Percentiles rank a stretch among this genome's conserved stretches.
phyloP scores from a whole-genome alignment of 768 basidiomycete genomes.

The Amyloporia xantha region DNA sequence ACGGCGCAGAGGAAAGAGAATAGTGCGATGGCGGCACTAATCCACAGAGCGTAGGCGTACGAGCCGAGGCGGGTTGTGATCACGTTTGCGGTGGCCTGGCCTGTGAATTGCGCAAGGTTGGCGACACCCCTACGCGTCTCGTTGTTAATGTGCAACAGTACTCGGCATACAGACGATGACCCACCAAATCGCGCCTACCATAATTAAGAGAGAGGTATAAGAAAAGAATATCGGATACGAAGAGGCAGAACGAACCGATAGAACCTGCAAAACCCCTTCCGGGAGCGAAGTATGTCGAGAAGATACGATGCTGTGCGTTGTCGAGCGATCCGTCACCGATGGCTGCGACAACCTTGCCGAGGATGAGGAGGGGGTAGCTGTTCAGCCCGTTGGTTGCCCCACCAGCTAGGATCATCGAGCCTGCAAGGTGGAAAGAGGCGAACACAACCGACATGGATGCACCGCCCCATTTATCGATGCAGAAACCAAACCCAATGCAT shows the following conservation, averaged over 20 bases:
- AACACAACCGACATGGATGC: constrained; percentile 31
- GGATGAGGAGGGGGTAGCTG: constrained; percentile 32
- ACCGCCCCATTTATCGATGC: constrained; percentile 37
- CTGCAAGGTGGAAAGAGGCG: constrained; percentile 31
- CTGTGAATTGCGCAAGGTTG: constrained; percentile 35
- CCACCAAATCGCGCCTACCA: constrained; percentile 28
- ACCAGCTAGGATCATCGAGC: constrained; percentile 32
- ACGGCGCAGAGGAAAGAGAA: constrained; percentile 34
- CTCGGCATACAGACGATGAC: not conserved
- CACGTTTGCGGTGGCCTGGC: constrained; percentile 36
- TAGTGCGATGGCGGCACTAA: constrained; percentile 30
- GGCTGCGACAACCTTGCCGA: constrained; percentile 35
- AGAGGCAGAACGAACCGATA: constrained; percentile 20
- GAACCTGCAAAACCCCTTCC: constrained; percentile 36
- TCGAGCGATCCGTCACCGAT: constrained; percentile 36
- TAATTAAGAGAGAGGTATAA: no score
- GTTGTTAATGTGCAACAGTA: not conserved
- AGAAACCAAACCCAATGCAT: constrained; percentile 34
- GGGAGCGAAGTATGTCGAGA: constrained; percentile 38
- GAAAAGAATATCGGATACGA: not conserved
- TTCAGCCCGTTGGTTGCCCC: constrained; percentile 32
- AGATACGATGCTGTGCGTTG: constrained; percentile 38
- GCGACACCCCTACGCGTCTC: constrained; percentile 30
- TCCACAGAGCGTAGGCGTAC: constrained; percentile 38
- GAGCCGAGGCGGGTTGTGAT: constrained; percentile 32